Evolutionary conservation across 805 yeast genomes (phyloP), one percentile per base, ranked within the genome.

Genomic region (Alloascoidea hylecoeti): DNA sequence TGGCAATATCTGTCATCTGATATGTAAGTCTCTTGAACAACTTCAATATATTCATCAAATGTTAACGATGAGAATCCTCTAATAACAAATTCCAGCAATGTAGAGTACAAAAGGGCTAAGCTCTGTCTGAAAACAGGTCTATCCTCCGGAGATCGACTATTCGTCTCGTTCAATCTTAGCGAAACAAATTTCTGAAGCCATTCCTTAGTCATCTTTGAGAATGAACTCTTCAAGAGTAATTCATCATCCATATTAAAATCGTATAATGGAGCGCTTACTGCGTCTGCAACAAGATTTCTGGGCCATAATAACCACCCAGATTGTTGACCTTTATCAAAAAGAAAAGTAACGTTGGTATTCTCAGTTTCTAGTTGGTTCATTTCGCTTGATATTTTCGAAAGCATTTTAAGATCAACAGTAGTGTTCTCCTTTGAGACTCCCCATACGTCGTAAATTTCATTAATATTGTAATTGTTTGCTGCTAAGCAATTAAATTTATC

Each of bases 241-340:
- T 39, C 38, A 42, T 84, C 89, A 2, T 54, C 39, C 0, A 50
- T 57, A 13, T 49, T 58, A 15, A 78, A 56, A 1, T 54, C 46
- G 13, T 60, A 23, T 9, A n/a, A 23, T 9, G 35, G 5, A 42
- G 16, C 38, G 39, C 14, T 4, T 33, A 17, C 6, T 35, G 33
- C n/a, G 33, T 58, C 56, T 4, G 51, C 53, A 3, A 58, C 60
- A 15, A 75, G 49, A 0, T 57, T 46, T 15, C 71, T 56, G 12
- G 76, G 81, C 95, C 95, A 84, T 38, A 79, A 78, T 5, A 81
- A 55, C 74, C 86, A 80, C 0, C 94, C 92, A 5, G 61, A 58
- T 48, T 61, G 65, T 2, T 68, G 58, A 38, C 67, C 69, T 18
- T 67, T 66, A 48, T 79, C 86, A 45, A 78, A 63, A 48, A 57